Percentiles rank a stretch among this genome's conserved stretches.
Evolutionary conservation across 2,329 filamentous ascomycete species (phyloP).

Genomic region (Pestalotiopsis sp.): DNA sequence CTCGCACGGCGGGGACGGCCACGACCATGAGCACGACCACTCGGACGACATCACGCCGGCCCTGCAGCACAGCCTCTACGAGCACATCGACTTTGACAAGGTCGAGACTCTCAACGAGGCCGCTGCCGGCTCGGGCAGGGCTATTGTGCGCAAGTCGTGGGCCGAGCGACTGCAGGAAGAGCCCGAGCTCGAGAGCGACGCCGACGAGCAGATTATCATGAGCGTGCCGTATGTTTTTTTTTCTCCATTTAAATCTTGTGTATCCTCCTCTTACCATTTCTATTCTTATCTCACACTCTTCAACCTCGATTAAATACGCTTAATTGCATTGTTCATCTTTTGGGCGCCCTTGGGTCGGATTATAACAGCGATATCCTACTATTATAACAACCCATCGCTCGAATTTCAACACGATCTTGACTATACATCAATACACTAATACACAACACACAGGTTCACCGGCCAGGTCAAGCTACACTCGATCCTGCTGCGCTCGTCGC

Average conservation of each 20-base stretch:
- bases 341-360: too few species aligned
- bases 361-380: too few species aligned
- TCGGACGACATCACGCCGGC: constrained; percentile 91
- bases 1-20: constrained; percentile 45
- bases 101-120: constrained; percentile 87
- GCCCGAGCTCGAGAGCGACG: constrained; percentile 82
- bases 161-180: constrained; percentile 70
- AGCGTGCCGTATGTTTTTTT: constrained; percentile 73
- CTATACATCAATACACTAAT: neutral
- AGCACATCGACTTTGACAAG: constrained; percentile 86
- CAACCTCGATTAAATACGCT: too few species aligned
- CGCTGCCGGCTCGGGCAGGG: constrained; percentile 66
- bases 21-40: constrained; percentile 76
- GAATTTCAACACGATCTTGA: neutral
- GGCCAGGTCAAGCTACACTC: constrained; percentile 92
- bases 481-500: constrained; percentile 80
- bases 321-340: too few species aligned
- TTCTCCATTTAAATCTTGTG: too few species aligned
- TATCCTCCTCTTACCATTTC: too few species aligned
- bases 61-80: constrained; percentile 87
- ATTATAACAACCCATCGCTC: too few species aligned
- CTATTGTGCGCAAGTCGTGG: constrained; percentile 90
- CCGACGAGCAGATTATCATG: constrained; percentile 93
- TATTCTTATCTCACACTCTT: too few species aligned
- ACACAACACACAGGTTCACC: constrained; percentile 67